Conservation (phyloP, 768 basidiomycete genomes). For the Russula lepida region DNA sequence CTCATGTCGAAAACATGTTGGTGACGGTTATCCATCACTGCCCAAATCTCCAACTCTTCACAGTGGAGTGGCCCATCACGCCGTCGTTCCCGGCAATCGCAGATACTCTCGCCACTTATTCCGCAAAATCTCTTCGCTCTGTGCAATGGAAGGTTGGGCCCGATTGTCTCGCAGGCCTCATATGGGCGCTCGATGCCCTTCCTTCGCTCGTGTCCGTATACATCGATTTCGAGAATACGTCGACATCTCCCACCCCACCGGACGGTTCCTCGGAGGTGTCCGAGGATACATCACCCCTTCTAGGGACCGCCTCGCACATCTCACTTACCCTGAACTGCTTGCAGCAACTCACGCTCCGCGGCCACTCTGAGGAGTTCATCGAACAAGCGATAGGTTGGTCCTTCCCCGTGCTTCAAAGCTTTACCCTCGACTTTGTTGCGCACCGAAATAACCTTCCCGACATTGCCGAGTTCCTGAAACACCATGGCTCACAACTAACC, state of each 20-base stretch:
- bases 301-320: conserved; percentile 56
- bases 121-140: conserved; percentile 46
- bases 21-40: conserved; percentile 53
- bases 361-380: conserved; percentile 53
- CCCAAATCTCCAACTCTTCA: conserved; percentile 66
- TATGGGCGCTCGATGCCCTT: conserved; percentile 62
- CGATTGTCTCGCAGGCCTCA: conserved; percentile 51
- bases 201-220: conserved; percentile 48
- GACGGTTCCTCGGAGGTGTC: not conserved
- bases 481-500: conserved; percentile 49
- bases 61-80: conserved; percentile 58
- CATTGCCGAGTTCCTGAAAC: conserved; percentile 46
- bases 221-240: conserved; percentile 38
- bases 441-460: conserved; percentile 48
- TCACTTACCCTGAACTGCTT: conserved; percentile 46
- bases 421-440: conserved; percentile 47
- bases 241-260: not conserved
- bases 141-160: conserved; percentile 53
- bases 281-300: conserved; percentile 37
- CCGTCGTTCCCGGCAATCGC: conserved; percentile 53
- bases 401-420: conserved; percentile 48
- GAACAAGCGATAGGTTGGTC: conserved; percentile 64
- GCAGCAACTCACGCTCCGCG: conserved; percentile 54
- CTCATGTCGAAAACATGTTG: conserved; percentile 46
- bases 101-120: conserved; percentile 48